Percentiles rank a stretch among this genome's conserved stretches.
Evolutionary conservation across 1,284 basidiomycete species (phyloP).

Genomic region (Naganishia albida): DNA sequence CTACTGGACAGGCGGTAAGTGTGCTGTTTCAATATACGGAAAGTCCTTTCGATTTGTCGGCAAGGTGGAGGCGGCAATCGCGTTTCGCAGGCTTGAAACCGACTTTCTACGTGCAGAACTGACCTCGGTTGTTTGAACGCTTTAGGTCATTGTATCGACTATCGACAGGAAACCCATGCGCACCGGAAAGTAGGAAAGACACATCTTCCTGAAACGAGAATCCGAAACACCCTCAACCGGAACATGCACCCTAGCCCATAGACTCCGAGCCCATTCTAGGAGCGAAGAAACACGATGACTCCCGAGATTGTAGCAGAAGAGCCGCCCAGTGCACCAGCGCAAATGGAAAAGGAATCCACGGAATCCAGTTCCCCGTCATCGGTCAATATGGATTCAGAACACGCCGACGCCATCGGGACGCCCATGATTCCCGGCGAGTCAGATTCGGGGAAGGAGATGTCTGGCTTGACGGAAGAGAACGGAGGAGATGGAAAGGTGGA

Average conservation of each 20-base stretch:
- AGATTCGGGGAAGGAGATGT: not conserved
- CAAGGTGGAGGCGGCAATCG: constrained; percentile 3
- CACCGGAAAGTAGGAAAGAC: not conserved
- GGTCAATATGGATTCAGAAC: constrained; percentile 13
- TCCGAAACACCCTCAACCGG: not conserved
- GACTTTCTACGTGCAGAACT: not conserved
- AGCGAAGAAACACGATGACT: not conserved
- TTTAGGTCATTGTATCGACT: too few relatives aligned
- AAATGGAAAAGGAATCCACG: not conserved
- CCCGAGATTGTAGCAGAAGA: not conserved
- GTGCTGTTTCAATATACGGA: not conserved
- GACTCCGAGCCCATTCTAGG: not conserved
- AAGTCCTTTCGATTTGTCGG: not conserved
- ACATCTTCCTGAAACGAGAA: not conserved
- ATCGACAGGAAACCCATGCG: too few relatives aligned
- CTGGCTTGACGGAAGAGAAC: not conserved
- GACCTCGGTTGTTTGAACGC: not conserved
- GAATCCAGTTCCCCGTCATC: constrained; percentile 12
- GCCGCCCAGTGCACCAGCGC: not conserved
- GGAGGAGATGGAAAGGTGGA: not conserved
- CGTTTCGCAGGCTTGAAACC: not conserved
- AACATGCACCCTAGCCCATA: not conserved
- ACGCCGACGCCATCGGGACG: constrained; percentile 11
- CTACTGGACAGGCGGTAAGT: too few relatives aligned
- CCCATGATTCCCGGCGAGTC: constrained; percentile 1